phyloP scores from a whole-genome alignment of 257 asterid genomes.

The Asclepias syriaca region DNA sequence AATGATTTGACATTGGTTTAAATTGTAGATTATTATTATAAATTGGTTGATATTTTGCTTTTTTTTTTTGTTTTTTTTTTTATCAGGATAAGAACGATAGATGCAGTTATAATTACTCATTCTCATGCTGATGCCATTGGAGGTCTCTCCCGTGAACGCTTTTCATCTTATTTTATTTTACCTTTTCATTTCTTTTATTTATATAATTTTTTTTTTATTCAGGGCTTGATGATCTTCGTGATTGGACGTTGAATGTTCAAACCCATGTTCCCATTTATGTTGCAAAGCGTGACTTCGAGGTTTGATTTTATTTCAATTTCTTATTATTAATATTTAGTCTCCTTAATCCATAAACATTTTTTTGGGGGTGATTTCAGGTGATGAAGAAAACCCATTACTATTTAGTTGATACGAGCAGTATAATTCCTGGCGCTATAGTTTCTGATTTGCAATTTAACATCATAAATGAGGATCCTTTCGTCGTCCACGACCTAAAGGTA shows the following conservation, averaged over 20 bases:
- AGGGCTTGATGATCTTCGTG: conserved; percentile 99
- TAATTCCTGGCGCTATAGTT: conserved; percentile 91
- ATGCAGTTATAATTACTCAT: conserved; percentile 97
- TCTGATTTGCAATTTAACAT: conserved; percentile 79
- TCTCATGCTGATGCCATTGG: conserved; percentile 99
- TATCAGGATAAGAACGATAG: conserved; percentile 90
- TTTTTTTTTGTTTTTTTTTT: conserved; percentile 37
- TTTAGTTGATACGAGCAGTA: conserved; percentile 66
- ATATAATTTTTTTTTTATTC: conserved; percentile 17
- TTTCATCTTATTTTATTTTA: neutral
- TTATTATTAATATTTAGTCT: too few species aligned
- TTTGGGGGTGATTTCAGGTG: conserved; percentile 44
- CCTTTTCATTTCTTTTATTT: conserved; percentile 2
- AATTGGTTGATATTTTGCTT: conserved; percentile 38
- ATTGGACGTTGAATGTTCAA: conserved; percentile 98
- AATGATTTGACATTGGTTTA: neutral
- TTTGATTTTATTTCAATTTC: too few species aligned
- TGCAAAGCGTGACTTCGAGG: conserved; percentile 86
- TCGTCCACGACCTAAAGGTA: conserved; percentile 69
- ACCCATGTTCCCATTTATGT: conserved; percentile 77
- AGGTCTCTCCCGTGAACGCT: conserved; percentile 68
- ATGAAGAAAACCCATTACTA: conserved; percentile 96
- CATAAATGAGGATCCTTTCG: conserved; percentile 73
- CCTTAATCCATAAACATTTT: too few species aligned
- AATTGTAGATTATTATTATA: neutral